phyloP scores from a whole-genome alignment of 106 monocot genomes.

The Allium sativum region DNA sequence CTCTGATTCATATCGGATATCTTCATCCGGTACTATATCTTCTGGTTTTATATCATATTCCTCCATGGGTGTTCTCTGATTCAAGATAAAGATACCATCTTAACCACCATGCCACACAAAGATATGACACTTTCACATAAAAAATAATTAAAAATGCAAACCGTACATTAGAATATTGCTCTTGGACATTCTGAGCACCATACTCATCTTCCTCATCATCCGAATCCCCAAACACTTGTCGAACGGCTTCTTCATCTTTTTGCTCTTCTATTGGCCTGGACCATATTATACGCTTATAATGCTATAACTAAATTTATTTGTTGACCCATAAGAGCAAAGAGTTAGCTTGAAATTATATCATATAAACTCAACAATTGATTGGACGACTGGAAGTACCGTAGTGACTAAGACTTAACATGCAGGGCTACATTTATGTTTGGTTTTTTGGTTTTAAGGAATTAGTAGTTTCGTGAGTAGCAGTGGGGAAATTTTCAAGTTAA shows the following conservation, averaged over 20 bases:
- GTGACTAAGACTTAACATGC: too few relatives aligned
- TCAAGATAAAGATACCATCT: slow-evolving; percentile 10
- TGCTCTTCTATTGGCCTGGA: slow-evolving; percentile 33
- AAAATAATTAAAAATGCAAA: background rate
- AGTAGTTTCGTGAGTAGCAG: too few relatives aligned
- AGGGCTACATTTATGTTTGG: too few relatives aligned
- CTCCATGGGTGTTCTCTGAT: slow-evolving; percentile 65
- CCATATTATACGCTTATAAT: slow-evolving; percentile 5
- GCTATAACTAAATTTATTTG: too few relatives aligned
- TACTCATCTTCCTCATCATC: slow-evolving; percentile 82
- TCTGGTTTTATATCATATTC: slow-evolving; percentile 72
- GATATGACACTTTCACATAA: too few relatives aligned
- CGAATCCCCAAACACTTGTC: slow-evolving; percentile 93
- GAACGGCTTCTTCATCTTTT: slow-evolving; percentile 68
- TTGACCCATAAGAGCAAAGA: too few relatives aligned
- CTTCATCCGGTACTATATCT: slow-evolving; percentile 86
- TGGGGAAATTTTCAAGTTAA: too few relatives aligned
- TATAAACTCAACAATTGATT: too few relatives aligned
- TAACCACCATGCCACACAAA: too few relatives aligned
- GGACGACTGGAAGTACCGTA: too few relatives aligned
- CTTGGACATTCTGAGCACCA: slow-evolving; percentile 50
- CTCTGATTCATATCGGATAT: slow-evolving; percentile 63
- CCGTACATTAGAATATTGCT: slow-evolving; percentile 51
- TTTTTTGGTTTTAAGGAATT: too few relatives aligned
- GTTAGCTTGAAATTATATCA: too few relatives aligned